Conservation (phyloP, 2,329 filamentous ascomycete genomes). For the Hysterium pulicare region DNA sequence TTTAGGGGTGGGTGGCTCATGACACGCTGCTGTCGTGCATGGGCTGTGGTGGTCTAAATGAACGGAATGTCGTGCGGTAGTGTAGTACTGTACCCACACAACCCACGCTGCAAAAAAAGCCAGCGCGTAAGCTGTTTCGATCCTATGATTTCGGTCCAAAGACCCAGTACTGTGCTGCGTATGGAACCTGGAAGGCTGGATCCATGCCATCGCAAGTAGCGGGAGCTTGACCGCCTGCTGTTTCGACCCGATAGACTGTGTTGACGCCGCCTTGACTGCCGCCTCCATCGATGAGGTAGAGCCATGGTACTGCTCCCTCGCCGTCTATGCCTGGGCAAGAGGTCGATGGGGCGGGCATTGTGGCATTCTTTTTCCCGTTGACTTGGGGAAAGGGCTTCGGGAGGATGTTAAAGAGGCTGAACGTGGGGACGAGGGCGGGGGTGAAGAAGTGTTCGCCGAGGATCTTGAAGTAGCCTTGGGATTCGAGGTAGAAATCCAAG, state of each 20-base stretch:
- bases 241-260: conserved; percentile 48
- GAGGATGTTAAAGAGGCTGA: conserved; percentile 50
- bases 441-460: conserved; percentile 69
- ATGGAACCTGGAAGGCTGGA: conserved; percentile 37
- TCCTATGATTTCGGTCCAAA: conserved; percentile 34
- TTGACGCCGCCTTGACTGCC: conserved; percentile 40
- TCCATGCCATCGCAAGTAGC: conserved; percentile 36
- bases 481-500: conserved; percentile 24
- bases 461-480: conserved; percentile 35
- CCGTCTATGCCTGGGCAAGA: conserved; percentile 36
- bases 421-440: conserved; percentile 52
- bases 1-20: too few species aligned
- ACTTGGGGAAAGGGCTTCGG: conserved; percentile 42
- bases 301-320: conserved; percentile 45
- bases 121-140: too few species aligned
- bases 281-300: conserved; percentile 42
- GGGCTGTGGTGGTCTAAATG: too few species aligned
- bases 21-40: too few species aligned
- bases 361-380: conserved; percentile 46
- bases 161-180: conserved; percentile 49
- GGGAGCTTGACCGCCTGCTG: conserved; percentile 44
- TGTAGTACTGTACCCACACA: too few species aligned
- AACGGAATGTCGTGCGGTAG: too few species aligned
- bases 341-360: conserved; percentile 50
- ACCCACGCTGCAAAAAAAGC: too few species aligned